phyloP scores from a whole-genome alignment of 345 rosid species.

The Rhodamnia argentea region DNA sequence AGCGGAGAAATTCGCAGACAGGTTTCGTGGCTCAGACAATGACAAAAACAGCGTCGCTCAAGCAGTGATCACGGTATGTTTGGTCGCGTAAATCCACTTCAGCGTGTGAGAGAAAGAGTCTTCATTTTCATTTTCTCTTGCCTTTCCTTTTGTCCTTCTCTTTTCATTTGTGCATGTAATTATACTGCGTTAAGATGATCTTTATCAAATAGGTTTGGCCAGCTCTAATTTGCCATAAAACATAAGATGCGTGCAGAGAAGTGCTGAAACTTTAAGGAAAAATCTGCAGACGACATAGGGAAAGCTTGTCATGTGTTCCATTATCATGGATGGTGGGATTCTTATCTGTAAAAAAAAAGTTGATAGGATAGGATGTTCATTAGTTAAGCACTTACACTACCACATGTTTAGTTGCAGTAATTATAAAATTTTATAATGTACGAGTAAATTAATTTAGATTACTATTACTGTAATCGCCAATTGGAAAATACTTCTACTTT shows the following conservation, averaged over 20 bases:
- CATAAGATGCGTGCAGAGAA: neutral
- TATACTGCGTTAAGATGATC: neutral
- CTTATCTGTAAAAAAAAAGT: neutral
- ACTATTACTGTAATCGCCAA: neutral
- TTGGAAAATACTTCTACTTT: neutral
- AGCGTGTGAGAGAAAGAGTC: neutral
- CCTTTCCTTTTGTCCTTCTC: neutral
- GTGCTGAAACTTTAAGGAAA: neutral
- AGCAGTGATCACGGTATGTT: neutral
- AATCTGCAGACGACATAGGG: neutral
- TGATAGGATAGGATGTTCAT: neutral
- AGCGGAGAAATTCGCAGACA: conserved; percentile 16
- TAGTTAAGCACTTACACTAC: neutral
- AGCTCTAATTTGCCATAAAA: neutral
- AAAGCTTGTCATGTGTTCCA: neutral
- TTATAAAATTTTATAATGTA: neutral
- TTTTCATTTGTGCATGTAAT: neutral
- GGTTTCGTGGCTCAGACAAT: neutral
- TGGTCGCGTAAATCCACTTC: neutral
- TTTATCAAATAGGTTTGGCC: neutral
- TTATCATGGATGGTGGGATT: no score
- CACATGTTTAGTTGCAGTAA: neutral
- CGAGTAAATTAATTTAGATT: neutral
- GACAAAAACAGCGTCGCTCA: neutral
- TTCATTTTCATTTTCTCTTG: neutral